Evolutionary conservation across 169 alveolate genomes (phyloP), one percentile per base, ranked within the genome.

Genomic region (Eimeria sp.): DNA sequence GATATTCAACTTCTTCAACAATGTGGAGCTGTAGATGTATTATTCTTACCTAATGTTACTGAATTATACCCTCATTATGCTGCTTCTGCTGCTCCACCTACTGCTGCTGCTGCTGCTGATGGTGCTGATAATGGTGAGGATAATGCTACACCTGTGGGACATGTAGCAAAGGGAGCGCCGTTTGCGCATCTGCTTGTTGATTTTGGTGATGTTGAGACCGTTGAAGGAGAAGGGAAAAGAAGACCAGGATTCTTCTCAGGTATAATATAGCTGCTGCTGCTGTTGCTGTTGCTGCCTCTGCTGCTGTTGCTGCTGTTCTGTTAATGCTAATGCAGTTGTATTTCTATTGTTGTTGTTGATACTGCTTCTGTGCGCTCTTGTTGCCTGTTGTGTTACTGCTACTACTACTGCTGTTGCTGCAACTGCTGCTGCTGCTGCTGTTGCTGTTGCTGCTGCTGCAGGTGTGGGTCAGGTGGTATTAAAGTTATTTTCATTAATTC

Each of bases 381-480:
- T 14, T 54, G 10, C 2, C 22, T 54, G 0, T 54, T 14, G 61
- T 54, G 16, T 14, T 3, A 14, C 61, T 54, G 61, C 61, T 14
- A 11, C 61, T 54, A 14, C 61, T 54, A 14, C 16, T 54, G 10
- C 61, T 54, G 61, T 54, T 54, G 61, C 61, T 54, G 14, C 57
- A 27, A 54, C 51, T 30, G 86, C 51, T 67, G 76, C 7, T 67
- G 76, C 57, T 30, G 54, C 84, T 18, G 54, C 58, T 27, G 84
- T 16, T 73, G 51, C 84, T 34, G 84, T 7, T 30, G 49, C 57
- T 27, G 84, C 7, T 67, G 61, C 89, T 80, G 18, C 61, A 72
- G 95, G 95, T 13, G 70, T 93, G 30, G 96, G 96, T 0, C 84
- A 89, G 13, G 92, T 93, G 20, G 92, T 93, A 61, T 2, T 40